These are phyloP conservation scores for Solanum chilense DNA, from an alignment of 257 asterid genomes.

Conservation along the genomic window DNA sequence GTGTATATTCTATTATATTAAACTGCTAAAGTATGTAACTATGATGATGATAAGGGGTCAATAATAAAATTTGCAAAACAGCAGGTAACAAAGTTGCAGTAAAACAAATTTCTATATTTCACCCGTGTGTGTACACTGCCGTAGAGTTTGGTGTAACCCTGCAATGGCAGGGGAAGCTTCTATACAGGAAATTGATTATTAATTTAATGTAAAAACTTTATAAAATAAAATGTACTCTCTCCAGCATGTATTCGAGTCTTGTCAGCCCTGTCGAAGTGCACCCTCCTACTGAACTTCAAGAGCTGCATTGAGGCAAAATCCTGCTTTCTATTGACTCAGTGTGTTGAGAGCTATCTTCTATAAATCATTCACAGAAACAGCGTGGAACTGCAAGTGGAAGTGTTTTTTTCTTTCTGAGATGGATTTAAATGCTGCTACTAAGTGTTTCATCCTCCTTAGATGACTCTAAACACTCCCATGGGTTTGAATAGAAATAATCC, in stretches of 20 bases:
- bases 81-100: neutral
- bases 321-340: slow-evolving; percentile 2
- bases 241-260: neutral
- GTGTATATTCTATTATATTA: neutral
- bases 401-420: neutral
- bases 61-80: neutral
- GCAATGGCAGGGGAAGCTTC: slow-evolving; percentile 43
- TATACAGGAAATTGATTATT: slow-evolving; percentile 50
- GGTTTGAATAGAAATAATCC: slow-evolving; percentile 93
- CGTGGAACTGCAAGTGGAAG: neutral
- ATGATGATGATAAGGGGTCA: neutral
- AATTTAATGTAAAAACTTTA: slow-evolving; percentile 9
- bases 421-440: slow-evolving; percentile 26
- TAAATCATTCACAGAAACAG: slow-evolving; percentile 8
- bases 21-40: neutral
- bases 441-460: slow-evolving; percentile 33
- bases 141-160: slow-evolving; percentile 24
- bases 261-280: slow-evolving; percentile 1
- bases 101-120: slow-evolving; percentile 27
- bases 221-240: neutral
- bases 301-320: slow-evolving; percentile 19
- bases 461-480: slow-evolving; percentile 76
- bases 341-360: slow-evolving; percentile 9
- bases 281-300: slow-evolving; percentile 10
- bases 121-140: slow-evolving; percentile 32